These are phyloP conservation scores for Cryptococcus sp. DNA, from an alignment of 1,284 basidiomycete genomes.

Conservation along the genomic window DNA sequence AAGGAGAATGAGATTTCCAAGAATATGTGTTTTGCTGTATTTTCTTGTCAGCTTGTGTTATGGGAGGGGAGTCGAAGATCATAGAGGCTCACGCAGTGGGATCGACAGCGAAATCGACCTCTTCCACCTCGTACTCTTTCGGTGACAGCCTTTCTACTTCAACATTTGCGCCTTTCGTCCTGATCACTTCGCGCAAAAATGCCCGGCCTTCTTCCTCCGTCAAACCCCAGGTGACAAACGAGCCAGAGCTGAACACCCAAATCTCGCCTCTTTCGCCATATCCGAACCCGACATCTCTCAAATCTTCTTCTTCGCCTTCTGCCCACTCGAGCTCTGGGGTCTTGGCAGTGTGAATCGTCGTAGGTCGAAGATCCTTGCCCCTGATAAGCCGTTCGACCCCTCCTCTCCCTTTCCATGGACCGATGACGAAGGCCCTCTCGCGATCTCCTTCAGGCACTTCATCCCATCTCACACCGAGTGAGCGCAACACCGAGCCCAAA, in stretches of 20 bases:
- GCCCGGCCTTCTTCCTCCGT: constrained; percentile 71
- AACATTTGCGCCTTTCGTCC: constrained; percentile 57
- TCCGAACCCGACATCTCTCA: constrained; percentile 51
- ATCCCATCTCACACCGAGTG: constrained; percentile 47
- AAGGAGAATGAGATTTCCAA: constrained; percentile 87
- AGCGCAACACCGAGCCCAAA: constrained; percentile 38
- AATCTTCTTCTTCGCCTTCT: constrained; percentile 57
- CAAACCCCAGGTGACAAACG: constrained; percentile 84
- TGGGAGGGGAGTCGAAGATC: not conserved
- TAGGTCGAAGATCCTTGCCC: constrained; percentile 38
- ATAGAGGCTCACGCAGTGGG: constrained; percentile 68
- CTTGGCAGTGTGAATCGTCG: constrained; percentile 5
- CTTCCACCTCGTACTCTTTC: constrained; percentile 76
- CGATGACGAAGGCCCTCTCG: constrained; percentile 50
- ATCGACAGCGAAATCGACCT: constrained; percentile 86
- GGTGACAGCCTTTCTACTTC: constrained; percentile 63
- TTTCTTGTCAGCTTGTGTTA: not conserved
- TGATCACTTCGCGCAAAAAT: constrained; percentile 68
- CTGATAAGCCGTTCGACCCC: constrained; percentile 44
- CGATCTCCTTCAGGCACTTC: constrained; percentile 51
- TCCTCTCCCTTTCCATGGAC: constrained; percentile 51
- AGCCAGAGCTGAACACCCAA: constrained; percentile 82
- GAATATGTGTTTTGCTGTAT: constrained; percentile 73
- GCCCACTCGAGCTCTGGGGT: constrained; percentile 20
- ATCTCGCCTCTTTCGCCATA: constrained; percentile 74